Base-by-base conservation (phyloP, 768 basidiomycete genomes). In the Ephemerocybe angulata region DNA sequence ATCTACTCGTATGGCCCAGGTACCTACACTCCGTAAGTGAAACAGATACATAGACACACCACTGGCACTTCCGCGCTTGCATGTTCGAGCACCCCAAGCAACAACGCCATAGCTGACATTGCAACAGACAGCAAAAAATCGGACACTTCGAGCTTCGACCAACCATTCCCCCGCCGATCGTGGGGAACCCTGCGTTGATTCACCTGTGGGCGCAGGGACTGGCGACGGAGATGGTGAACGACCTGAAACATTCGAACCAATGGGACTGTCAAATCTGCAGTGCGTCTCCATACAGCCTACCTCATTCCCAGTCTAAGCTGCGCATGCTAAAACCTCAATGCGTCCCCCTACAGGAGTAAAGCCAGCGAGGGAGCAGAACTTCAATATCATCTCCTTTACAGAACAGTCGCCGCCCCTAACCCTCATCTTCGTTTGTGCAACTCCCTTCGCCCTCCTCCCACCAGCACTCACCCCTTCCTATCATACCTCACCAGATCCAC, bases 221-320 rank as follows among this genome's bases (percentile, higher is more conserved):
- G n/a, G 21, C 54, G 24, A 27, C 33, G 4, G 19, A 13, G 19
- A 44, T 54, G 30, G 13, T 29, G 1, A 13, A 21, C 5, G 57
- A 58, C 30, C 15, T 58, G 12, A 58, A 58, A 31, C 53, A 54
- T 37, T 50, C 38, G n/a, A 25, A 55, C 27, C n/a, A 50, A 22
- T 58, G 57, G 53, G 30, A 21, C 4, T 58, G 54, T 44, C 48
- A 50, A 27, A 55, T 55, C 25, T 58, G 57, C 30, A 35, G 53
- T 58, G 27, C n/a, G 37, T 19, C 21, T 41, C 15, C 38, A n/a
- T 41, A 19, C 7, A 19, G 15, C 33, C 8, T 8, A 35, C 8
- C 33, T 8, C 8, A 17, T 35, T 35, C 17, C 8, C 17, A 7
- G 17, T 13, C 19, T 54, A 35, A 35, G 8, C 33, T 8, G 33